phyloP scores from a whole-genome alignment of 495 filamentous ascomycete species.

The Monascus purpureus region DNA sequence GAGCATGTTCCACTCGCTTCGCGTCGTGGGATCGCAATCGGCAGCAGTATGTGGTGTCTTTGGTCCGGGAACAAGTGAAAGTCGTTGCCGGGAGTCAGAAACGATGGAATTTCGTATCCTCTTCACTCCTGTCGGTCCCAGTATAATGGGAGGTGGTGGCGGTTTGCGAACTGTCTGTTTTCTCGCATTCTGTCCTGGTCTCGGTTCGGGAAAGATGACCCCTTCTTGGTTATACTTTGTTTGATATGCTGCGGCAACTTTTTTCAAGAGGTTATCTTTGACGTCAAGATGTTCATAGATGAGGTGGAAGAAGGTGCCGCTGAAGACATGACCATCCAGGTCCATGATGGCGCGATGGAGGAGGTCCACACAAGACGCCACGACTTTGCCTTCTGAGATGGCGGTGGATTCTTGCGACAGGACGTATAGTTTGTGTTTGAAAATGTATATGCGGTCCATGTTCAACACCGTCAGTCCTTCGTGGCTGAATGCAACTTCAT shows the following conservation, averaged over 20 bases:
- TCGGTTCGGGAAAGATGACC: constrained; percentile 19
- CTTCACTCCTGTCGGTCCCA: no score
- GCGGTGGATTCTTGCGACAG: constrained; percentile 27
- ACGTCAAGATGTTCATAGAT: constrained; percentile 50
- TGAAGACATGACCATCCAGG: constrained; percentile 42
- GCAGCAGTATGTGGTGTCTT: constrained; percentile 32
- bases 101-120: no score
- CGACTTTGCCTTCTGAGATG: constrained; percentile 20
- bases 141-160: no score
- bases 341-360: constrained; percentile 48
- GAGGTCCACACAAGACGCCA: constrained; percentile 37
- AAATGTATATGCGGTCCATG: constrained; percentile 59
- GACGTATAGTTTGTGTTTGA: constrained; percentile 49
- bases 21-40: constrained; percentile 33
- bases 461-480: constrained; percentile 53
- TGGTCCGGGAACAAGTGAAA: constrained; percentile 18
- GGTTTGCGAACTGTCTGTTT: constrained; percentile 14
- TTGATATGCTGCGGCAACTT: constrained; percentile 44
- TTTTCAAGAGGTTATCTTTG: constrained; percentile 35
- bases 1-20: constrained; percentile 34
- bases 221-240: constrained; percentile 38
- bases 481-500: constrained; percentile 56
- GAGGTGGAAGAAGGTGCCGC: constrained; percentile 42
- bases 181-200: constrained; percentile 4
- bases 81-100: constrained; percentile 2